Evolutionary conservation across 1,284 basidiomycete species (phyloP), one percentile per base, ranked within the genome.

Genomic region (Phylloporus sp.): DNA sequence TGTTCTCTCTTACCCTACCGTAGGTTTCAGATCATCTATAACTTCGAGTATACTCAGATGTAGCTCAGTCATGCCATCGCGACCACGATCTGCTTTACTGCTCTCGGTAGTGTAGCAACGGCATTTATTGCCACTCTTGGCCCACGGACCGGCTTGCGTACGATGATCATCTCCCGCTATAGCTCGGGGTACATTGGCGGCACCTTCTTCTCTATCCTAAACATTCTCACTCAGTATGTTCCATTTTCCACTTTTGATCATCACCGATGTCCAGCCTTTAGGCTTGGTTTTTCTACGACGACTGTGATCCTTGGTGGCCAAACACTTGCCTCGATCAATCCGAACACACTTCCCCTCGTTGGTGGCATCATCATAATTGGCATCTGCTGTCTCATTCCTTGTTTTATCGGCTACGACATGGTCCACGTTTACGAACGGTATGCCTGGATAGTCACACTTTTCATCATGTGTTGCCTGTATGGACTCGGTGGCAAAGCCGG

Each of bases 121-220:
- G 82, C 83, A 0, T 86, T 86, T 69, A 82, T 87, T 56, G 83
- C 86, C 18, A 86, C 80, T 2, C 80, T 90, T n/a, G 88, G 88
- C 0, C 87, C 88, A 2, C 76, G 79, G 66, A 84, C 85, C 0
- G 89, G 89, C 11, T 72, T 90, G 56, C 80, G 88, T 8, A 89
- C 87, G 1, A 89, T 91, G 85, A 71, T 84, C 59, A 83, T 84
- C 63, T 76, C 80, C 6, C 78, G 86, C 2, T 88, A 82, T 68
- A 83, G 82, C 60, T 85, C 85, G 5, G 88, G 86, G 7, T 88
- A 85, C 67, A 69, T 84, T 44, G 86, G 86, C 17, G 81, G 84
- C 1, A 80, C 79, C 13, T 78, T 89, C 60, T 86, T 86, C 68
- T 83, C 86, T 13, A 67, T 89, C 55, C 72, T 89, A 12, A 89